Evolutionary conservation across 495 filamentous ascomycete genomes (phyloP), one percentile per base, ranked within the genome.

Genomic region (Penicillium chermesinum): DNA sequence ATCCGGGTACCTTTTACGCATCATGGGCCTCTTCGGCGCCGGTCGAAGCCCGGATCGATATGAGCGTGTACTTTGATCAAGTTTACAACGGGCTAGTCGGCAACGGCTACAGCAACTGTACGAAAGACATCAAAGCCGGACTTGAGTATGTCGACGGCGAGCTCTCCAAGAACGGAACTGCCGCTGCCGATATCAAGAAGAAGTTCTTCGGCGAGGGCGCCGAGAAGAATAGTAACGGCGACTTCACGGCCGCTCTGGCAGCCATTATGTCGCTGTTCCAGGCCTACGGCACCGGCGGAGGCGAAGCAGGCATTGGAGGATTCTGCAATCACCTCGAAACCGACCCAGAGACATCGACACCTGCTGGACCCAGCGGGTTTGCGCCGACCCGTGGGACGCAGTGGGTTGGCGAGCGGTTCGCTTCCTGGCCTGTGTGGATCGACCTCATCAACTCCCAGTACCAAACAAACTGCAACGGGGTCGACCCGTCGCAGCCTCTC

Each of bases 51-150:
- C 66, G 57, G 7, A 56, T 77, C 30, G 68, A 83, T 48, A 82
- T 83, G 79, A 75, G 71, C 39, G 54, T 69, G 12, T 83, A 79
- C 50, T 79, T 69, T 46, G 79, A 81, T 13, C 77, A 78, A 41
- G 63, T 82, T 1, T 73, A 77, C 47, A 70, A 68, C 5, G 76
- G 73, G n/a, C 72, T 82, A 63, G 64, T 70, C 4, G 58, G 57
- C 1, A 71, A 77, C 27, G 78, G 78, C 14, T 66, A 62, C 40
- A 59, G 51, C 4, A 81, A 81, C 57, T 84, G 80, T 48, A 76
- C 78, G 13, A 57, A 59, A 3, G 76, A 82, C 38, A 69, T 82
- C 41, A 65, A 75, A 6, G 72, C 75, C 6, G 76, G 75, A 8
- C 57, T 78, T 14, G 40, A 64, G 17, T 79, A 78, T 48, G 76